Evolutionary conservation across 169 alveolate genomes (phyloP), one percentile per base, ranked within the genome.

Genomic region (Eimeria sp.): DNA sequence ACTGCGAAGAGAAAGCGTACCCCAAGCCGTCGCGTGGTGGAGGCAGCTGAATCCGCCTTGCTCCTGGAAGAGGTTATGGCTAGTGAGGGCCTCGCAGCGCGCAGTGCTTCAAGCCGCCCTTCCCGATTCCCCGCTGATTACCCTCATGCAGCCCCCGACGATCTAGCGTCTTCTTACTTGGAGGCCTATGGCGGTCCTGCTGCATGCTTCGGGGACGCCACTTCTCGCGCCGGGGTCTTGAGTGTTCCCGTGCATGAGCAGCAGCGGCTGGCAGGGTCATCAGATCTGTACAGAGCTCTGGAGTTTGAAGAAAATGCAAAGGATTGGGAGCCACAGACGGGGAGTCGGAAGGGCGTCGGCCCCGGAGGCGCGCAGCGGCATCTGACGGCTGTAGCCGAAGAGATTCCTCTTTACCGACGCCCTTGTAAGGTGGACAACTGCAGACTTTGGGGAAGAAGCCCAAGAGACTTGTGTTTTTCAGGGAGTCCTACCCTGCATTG

Each of bases 1-100:
- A 54, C 92, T 7, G 30, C 82, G 65, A 87, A 87, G 94, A 63
- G 94, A 49, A 87, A 87, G 83, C 83, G 94, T 9, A 87, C 94
- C 34, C 94, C 94, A 30, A 87, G 94, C 65, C 94, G 94, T 47
- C 94, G 94, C 49, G 94, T 87, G 43, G 94, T 87, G 58, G 94
- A 87, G 83, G 94, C 94, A 13, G 94, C 94, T 5, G 94, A 87
- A 51, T 87, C 94, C 27, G 94, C 94, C 65, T 45, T 87, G 65
- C 94, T 87, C 22, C 82, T 87, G 84, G 94, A 87, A 27, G 84
- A 63, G 94, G 94, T 87, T 30, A 87, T 87, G 45, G 94, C 94
- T 34, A 87, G 75, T 3, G 94, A 87, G 54, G 45, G 70, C 65
- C 40, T 58, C 18, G 43, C 82, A 25, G 67, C 83, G 43, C 94